Evolutionary conservation across 169 alveolate species (phyloP).

Genomic region (Plasmodium fragile): DNA sequence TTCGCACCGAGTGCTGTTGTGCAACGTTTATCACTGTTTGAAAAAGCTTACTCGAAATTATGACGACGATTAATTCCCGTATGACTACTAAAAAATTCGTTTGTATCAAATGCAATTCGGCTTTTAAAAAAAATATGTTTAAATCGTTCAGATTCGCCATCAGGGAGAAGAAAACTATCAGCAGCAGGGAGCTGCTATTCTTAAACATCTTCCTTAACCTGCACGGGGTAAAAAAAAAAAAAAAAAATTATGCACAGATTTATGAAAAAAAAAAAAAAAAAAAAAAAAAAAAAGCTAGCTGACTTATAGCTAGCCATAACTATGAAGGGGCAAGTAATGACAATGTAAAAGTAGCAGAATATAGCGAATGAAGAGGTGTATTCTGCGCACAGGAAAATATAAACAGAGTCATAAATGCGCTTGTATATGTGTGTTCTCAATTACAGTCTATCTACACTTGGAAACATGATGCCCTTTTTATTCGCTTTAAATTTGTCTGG

Average conservation of each 20-base stretch:
- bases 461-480: conserved; percentile 49
- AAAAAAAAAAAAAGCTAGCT: conserved; percentile 1
- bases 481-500: conserved; percentile 15
- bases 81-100: not conserved
- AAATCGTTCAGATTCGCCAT: conserved; percentile 15
- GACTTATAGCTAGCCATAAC: not conserved
- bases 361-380: not conserved
- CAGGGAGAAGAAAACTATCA: conserved; percentile 8
- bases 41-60: not conserved
- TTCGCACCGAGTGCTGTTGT: not conserved
- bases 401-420: not conserved
- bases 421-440: not conserved
- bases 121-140: conserved; percentile 55
- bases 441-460: conserved; percentile 55
- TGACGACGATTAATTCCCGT: not conserved
- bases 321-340: not conserved
- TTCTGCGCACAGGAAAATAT: not conserved
- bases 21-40: not conserved
- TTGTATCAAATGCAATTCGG: conserved; percentile 9
- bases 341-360: not conserved
- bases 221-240: not conserved
- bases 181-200: conserved; percentile 14
- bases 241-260: not conserved
- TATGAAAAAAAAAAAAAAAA: conserved; percentile 14
- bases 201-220: conserved; percentile 29